Evolutionary conservation across 768 basidiomycete genomes (phyloP).

Genomic region (Xerocomus spinulosus): DNA sequence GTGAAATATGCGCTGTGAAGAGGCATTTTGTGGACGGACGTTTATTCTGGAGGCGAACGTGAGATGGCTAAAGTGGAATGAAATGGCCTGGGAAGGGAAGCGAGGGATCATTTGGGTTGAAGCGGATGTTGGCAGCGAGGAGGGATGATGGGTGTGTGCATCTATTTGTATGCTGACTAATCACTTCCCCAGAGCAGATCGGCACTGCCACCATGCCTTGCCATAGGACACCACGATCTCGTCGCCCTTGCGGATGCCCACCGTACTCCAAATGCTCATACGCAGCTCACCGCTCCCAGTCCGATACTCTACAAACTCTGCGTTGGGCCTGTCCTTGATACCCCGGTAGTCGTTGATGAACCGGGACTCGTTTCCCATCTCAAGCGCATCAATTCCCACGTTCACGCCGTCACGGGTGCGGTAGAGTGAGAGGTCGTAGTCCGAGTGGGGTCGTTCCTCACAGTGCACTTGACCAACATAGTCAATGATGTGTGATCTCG

Average conservation of each 20-base stretch:
- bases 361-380: slow-evolving; percentile 79
- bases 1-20: slow-evolving; percentile 68
- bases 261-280: slow-evolving; percentile 73
- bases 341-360: slow-evolving; percentile 92
- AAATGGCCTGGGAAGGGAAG: slow-evolving; percentile 36
- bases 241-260: slow-evolving; percentile 67
- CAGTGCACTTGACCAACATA: slow-evolving; percentile 85
- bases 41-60: slow-evolving; percentile 30
- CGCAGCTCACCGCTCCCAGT: slow-evolving; percentile 54
- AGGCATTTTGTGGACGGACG: slow-evolving; percentile 33
- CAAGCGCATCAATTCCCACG: slow-evolving; percentile 74
- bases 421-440: slow-evolving; percentile 85
- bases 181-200: slow-evolving; percentile 25
- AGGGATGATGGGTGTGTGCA: slow-evolving; percentile 8
- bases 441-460: slow-evolving; percentile 65
- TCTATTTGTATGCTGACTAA: slow-evolving; percentile 25
- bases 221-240: slow-evolving; percentile 89
- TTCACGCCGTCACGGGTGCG: slow-evolving; percentile 53
- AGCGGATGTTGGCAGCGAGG: neutral
- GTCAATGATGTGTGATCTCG: slow-evolving; percentile 65
- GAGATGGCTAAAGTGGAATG: slow-evolving; percentile 43
- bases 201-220: slow-evolving; percentile 72
- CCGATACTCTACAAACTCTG: slow-evolving; percentile 57
- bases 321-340: slow-evolving; percentile 63
- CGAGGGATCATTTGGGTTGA: slow-evolving; percentile 45